A percentile compares a stretch with the other conserved stretches of the same genome.
Evolutionary conservation across 108 stramenopile species (phyloP).

Genomic region (Cylindrotheca closterium): DNA sequence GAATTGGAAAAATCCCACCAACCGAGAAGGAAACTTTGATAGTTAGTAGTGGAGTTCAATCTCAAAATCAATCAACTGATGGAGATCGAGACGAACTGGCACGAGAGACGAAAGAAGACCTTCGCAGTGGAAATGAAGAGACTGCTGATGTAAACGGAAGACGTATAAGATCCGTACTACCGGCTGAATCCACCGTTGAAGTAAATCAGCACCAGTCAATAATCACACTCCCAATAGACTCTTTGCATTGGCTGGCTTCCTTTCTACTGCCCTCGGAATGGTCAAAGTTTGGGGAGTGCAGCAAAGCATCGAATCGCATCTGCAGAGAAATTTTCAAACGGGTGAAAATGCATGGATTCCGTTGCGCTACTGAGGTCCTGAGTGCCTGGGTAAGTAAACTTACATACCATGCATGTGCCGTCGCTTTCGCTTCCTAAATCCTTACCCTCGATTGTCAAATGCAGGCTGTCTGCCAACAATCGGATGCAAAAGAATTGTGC

Average conservation of each 20-base stretch:
- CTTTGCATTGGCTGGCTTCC: constrained; percentile 56
- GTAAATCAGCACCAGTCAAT: background rate
- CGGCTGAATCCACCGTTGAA: too few species aligned
- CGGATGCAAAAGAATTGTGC: constrained; percentile 76
- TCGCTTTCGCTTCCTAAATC: background rate
- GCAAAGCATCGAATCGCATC: constrained; percentile 13
- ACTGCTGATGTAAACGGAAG: too few species aligned
- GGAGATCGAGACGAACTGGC: too few species aligned
- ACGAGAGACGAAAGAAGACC: too few species aligned
- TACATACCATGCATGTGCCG: background rate
- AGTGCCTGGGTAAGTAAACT: constrained; percentile 63
- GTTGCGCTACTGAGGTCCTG: constrained; percentile 73
- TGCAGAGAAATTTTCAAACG: constrained; percentile 50
- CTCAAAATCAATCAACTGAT: too few species aligned
- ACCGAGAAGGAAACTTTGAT: too few species aligned
- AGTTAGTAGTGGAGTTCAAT: too few species aligned
- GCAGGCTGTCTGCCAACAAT: constrained; percentile 63
- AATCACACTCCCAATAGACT: constrained; percentile 40
- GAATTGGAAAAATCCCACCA: too few species aligned
- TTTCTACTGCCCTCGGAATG: constrained; percentile 53
- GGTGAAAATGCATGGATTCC: constrained; percentile 73
- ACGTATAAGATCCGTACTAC: too few species aligned
- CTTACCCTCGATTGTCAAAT: background rate
- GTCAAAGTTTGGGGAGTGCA: constrained; percentile 35
- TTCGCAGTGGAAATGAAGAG: too few species aligned